These are phyloP conservation scores for Cyberlindnera mycetangii DNA, from an alignment of 805 yeast species.

Conservation along the genomic window DNA sequence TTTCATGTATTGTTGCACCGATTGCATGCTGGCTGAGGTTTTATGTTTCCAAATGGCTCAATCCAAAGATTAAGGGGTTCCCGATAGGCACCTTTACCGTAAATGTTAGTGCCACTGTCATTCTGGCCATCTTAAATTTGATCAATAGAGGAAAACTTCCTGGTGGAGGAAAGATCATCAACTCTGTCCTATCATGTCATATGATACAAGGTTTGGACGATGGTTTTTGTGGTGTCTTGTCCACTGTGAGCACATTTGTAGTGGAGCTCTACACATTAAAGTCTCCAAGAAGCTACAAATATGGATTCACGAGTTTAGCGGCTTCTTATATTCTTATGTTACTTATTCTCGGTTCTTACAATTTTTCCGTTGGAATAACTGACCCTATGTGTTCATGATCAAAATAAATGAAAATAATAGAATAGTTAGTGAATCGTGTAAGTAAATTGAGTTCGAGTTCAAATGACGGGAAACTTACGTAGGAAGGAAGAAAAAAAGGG, in stretches of 20 bases:
- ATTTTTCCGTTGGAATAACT: constrained; percentile 58
- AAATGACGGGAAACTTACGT: background rate
- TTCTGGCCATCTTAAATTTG: constrained; percentile 43
- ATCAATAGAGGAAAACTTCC: constrained; percentile 41
- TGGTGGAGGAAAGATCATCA: constrained; percentile 28
- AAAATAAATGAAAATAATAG: background rate
- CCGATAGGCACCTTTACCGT: constrained; percentile 54
- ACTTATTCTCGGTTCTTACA: constrained; percentile 65
- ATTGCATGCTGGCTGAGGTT: constrained; percentile 63
- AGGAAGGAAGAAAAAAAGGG: background rate
- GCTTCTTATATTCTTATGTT: constrained; percentile 48
- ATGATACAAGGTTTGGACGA: constrained; percentile 51
- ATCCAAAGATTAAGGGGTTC: constrained; percentile 41
- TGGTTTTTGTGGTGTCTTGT: constrained; percentile 70
- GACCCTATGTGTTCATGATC: constrained; percentile 20
- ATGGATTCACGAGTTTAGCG: constrained; percentile 47
- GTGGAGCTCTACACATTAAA: constrained; percentile 53
- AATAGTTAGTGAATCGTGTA: background rate
- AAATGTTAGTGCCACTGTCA: constrained; percentile 45
- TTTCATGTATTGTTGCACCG: constrained; percentile 66
- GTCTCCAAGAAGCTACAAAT: constrained; percentile 41
- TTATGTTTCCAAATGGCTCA: constrained; percentile 48
- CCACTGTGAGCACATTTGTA: constrained; percentile 77
- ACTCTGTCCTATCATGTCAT: constrained; percentile 41
- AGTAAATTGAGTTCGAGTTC: no score